These are phyloP conservation scores for Fusarium humuli DNA, from an alignment of 2,329 filamentous ascomycete species.

Conservation along the genomic window DNA sequence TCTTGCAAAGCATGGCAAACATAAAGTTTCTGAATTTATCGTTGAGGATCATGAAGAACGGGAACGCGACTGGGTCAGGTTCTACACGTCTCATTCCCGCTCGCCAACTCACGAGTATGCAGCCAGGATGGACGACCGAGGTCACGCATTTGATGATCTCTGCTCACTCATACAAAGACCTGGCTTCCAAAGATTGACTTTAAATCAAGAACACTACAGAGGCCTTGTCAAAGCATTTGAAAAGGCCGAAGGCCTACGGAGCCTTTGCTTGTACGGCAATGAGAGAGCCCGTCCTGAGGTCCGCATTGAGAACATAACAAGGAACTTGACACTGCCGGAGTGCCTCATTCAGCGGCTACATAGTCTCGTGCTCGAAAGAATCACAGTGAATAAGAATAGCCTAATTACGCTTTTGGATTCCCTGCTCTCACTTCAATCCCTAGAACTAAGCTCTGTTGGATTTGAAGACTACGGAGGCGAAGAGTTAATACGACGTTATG, in stretches of 20 bases:
- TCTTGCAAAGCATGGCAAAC: conserved; percentile 40
- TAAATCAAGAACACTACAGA: accelerated
- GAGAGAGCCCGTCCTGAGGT: no score
- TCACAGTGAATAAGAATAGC: accelerated
- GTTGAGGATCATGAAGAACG: neutral
- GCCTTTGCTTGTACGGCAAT: neutral
- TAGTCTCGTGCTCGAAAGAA: accelerated
- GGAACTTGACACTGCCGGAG: no score
- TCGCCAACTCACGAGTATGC: no score
- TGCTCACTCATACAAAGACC: neutral
- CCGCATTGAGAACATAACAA: no score
- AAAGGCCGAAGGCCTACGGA: neutral
- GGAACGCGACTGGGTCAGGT: accelerated
- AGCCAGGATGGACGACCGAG: accelerated
- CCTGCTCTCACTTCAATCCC: neutral
- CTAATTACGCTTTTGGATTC: accelerated
- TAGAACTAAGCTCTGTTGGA: conserved; percentile 42
- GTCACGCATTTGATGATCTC: neutral
- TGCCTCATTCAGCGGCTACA: accelerated
- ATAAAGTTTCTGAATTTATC: conserved; percentile 36
- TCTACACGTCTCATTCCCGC: accelerated
- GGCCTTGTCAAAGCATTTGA: accelerated
- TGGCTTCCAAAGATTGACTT: neutral
- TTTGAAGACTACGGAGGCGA: neutral
- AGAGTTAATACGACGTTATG: neutral